These are phyloP conservation scores for Phytopythium oedochilum DNA, from an alignment of 352 stramenopile genomes.

Conservation along the genomic window DNA sequence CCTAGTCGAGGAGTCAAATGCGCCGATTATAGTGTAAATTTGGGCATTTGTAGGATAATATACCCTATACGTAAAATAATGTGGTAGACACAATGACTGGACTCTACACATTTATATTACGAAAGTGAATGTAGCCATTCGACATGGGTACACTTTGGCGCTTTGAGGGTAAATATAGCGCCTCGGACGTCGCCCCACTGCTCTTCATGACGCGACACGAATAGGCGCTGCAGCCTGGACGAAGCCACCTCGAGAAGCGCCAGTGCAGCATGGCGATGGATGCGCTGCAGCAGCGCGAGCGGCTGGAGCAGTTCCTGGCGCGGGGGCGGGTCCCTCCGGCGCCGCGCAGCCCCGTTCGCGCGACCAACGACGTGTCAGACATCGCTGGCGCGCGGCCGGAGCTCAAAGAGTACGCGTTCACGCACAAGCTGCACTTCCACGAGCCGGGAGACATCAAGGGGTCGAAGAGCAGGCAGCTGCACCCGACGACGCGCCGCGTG, in stretches of 20 bases:
- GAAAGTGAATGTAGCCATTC: neutral
- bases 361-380: slow-evolving; percentile 65
- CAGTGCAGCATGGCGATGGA: slow-evolving; percentile 3
- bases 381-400: slow-evolving; percentile 42
- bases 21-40: too few relatives aligned
- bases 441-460: slow-evolving; percentile 54
- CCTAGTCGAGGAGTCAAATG: too few relatives aligned
- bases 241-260: neutral
- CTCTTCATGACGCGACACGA: neutral
- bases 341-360: slow-evolving; percentile 28
- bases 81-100: too few relatives aligned
- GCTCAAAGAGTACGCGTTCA: slow-evolving; percentile 58
- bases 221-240: neutral
- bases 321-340: slow-evolving; percentile 12
- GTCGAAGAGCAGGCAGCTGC: slow-evolving; percentile 53
- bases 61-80: neutral
- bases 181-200: too few relatives aligned
- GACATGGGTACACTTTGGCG: neutral
- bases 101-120: neutral
- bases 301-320: slow-evolving; percentile 41
- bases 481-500: slow-evolving; percentile 40
- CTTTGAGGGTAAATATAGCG: neutral
- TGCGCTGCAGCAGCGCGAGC: slow-evolving; percentile 26
- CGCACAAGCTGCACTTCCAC: slow-evolving; percentile 68
- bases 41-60: too few relatives aligned